Conservation (phyloP, 2,329 filamentous ascomycete species). For the Aspergillus clavatus region DNA sequence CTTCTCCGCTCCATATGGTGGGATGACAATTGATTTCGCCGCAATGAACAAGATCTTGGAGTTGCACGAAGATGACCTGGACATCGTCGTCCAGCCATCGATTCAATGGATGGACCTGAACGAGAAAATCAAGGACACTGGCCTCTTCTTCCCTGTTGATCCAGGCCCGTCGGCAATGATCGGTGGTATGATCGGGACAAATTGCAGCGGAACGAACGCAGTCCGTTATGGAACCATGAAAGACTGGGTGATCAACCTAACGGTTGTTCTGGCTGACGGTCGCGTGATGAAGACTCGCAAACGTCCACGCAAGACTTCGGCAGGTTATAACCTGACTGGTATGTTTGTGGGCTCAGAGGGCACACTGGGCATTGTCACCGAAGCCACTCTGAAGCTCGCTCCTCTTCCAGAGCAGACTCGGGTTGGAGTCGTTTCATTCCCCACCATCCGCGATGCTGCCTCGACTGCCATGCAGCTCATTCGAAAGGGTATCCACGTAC, state of each 20-base stretch:
- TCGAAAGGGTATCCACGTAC: constrained; percentile 60
- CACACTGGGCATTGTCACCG: constrained; percentile 66
- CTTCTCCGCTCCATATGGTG: constrained; percentile 80
- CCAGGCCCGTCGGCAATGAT: constrained; percentile 63
- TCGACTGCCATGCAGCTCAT: constrained; percentile 61
- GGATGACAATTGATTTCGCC: constrained; percentile 83
- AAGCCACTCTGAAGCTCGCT: constrained; percentile 64
- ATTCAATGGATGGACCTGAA: constrained; percentile 93
- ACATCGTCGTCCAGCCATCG: constrained; percentile 84
- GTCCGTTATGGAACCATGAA: constrained; percentile 70
- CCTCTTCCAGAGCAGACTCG: constrained; percentile 59
- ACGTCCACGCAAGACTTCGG: constrained; percentile 63
- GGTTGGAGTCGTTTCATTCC: constrained; percentile 61
- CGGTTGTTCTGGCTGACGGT: constrained; percentile 66
- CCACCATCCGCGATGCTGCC: constrained; percentile 57
- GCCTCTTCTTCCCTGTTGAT: constrained; percentile 87
- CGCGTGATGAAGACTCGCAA: constrained; percentile 63
- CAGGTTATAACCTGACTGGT: constrained; percentile 66
- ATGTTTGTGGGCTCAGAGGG: constrained; percentile 68
- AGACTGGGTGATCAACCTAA: constrained; percentile 68
- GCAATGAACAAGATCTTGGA: constrained; percentile 79
- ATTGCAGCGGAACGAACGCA: constrained; percentile 60
- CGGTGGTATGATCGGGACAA: constrained; percentile 62
- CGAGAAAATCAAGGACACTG: constrained; percentile 64
- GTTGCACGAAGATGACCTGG: constrained; percentile 83